Evolutionary conservation across 306 rosid genomes (phyloP), one percentile per base, ranked within the genome.

Genomic region (Gillenia trifoliata): DNA sequence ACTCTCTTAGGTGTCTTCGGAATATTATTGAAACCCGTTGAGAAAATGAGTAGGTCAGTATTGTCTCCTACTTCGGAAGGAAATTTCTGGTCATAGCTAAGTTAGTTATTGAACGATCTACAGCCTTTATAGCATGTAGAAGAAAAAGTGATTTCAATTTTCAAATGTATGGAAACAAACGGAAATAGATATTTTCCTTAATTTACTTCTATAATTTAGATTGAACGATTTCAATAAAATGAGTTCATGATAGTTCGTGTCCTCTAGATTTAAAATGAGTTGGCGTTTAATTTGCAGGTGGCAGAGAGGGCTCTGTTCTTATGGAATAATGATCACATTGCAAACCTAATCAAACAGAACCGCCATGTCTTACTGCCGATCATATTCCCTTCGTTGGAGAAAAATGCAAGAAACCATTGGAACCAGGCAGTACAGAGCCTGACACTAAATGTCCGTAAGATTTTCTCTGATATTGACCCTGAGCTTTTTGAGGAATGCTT

Each of bases 221-320:
- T 23, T 57, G 16, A 56, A 61, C 28, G 22, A 61, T 29, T 70
- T 50, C 49, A 33, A 33, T 54, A 31, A 12, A 0, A 31, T 3
- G 33, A 31, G 36, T 67, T 10, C 9, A 20, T 68, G 13, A 69
- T 25, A 33, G 40, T 50, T 10, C 19, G 1, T 30, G 62, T 1
- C 2, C 28, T 3, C 17, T 29, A 20, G 49, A 22, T 52, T 70
- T n/a, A n/a, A n/a, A n/a, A n/a, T n/a, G n/a, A n/a, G n/a, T n/a
- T n/a, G 41, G 68, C 23, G 56, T 47, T 79, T 73, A 23, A 71
- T 80, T 78, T 77, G 71, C 85, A 94, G 99, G 99, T 94, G 75
- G 99, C 99, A 10, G 99, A 94, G 78, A 90, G 99, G 77, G 92
- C 99, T 45, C 82, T 94, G 72, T 94, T 94, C 85, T 88, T 94